Percentiles rank a stretch among this genome's conserved stretches.
Evolutionary conservation across 2,329 filamentous ascomycete species (phyloP).

Genomic region (Aspergillus niger): DNA sequence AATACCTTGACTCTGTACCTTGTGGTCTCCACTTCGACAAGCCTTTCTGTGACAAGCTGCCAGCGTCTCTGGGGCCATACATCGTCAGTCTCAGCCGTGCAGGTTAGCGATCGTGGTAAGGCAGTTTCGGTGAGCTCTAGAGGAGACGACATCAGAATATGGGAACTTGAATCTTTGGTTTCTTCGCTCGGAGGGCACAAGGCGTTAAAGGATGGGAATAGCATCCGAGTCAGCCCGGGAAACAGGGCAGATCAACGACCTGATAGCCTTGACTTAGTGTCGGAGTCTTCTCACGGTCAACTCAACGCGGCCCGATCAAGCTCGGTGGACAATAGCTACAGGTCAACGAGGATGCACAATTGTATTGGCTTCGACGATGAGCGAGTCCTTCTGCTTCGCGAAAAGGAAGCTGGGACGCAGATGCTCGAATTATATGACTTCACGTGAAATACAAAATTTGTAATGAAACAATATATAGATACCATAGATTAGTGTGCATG

Average conservation of each 20-base stretch:
- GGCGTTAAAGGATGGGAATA: constrained; percentile 50
- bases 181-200: constrained; percentile 49
- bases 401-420: constrained; percentile 67
- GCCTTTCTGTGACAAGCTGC: constrained; percentile 69
- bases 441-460: constrained; percentile 51
- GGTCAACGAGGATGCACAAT: constrained; percentile 51
- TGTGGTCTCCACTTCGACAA: constrained; percentile 69
- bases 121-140: constrained; percentile 83
- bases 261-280: constrained; percentile 5
- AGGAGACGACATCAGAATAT: constrained; percentile 80
- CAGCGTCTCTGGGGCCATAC: constrained; percentile 88
- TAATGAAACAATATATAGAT: not conserved
- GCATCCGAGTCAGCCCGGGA: constrained; percentile 56
- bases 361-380: constrained; percentile 91
- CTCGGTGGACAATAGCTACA: constrained; percentile 39
- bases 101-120: constrained; percentile 81
- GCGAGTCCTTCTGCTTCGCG: constrained; percentile 82
- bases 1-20: constrained; percentile 84
- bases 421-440: constrained; percentile 86
- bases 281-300: constrained; percentile 20
- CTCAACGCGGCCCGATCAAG: constrained; percentile 19
- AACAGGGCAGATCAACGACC: constrained; percentile 20
- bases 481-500: not conserved
- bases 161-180: constrained; percentile 79
- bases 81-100: constrained; percentile 80